Percentiles rank a stretch among this genome's conserved stretches.
These are phyloP conservation scores for Lentinus tigrinus DNA, from an alignment of 768 basidiomycete species.

Conservation along the genomic window DNA sequence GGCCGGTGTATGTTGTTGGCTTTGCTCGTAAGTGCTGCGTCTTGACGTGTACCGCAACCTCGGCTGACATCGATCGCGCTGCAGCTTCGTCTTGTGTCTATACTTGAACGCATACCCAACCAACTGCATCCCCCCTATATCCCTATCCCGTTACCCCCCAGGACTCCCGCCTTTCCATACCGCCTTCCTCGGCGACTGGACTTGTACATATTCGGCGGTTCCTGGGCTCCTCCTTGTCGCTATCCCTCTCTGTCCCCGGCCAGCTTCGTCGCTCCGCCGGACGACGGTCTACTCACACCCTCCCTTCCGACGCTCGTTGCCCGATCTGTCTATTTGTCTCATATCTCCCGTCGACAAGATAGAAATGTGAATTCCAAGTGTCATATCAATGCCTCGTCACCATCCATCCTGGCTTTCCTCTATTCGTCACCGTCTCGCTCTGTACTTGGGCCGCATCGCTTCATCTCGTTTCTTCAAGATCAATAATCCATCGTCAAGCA, in stretches of 20 bases:
- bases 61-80: neutral
- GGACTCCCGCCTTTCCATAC: neutral
- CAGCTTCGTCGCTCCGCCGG: neutral
- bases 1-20: slow-evolving; percentile 22
- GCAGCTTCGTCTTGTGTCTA: slow-evolving; percentile 12
- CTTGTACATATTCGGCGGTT: slow-evolving; percentile 7
- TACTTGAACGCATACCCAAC: slow-evolving; percentile 16
- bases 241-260: neutral
- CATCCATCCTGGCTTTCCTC: neutral
- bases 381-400: neutral
- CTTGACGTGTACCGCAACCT: neutral
- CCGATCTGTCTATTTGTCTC: slow-evolving; percentile 18
- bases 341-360: slow-evolving; percentile 11
- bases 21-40: slow-evolving; percentile 16
- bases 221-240: neutral
- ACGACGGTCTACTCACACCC: slow-evolving; percentile 3
- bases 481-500: neutral
- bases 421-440: neutral
- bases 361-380: slow-evolving; percentile 19
- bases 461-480: neutral
- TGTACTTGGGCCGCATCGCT: neutral
- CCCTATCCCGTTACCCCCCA: neutral
- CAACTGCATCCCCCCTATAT: slow-evolving; percentile 1
- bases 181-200: neutral
- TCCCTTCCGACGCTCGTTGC: slow-evolving; percentile 20